phyloP scores from a whole-genome alignment of 352 stramenopile genomes.

The Globisporangium abappressorium region DNA sequence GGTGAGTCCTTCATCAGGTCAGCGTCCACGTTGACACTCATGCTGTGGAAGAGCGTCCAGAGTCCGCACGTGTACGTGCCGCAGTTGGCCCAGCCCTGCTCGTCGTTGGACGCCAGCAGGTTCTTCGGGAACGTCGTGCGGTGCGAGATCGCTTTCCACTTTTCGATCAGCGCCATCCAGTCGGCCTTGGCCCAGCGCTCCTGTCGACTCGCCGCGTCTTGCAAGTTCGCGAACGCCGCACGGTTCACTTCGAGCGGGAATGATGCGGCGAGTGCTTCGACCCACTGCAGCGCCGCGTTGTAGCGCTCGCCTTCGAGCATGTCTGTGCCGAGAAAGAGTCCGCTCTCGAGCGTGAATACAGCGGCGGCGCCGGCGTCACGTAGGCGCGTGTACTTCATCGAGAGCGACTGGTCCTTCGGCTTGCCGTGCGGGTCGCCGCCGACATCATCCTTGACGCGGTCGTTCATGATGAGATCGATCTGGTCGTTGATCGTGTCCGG shows the following conservation, averaged over 20 bases:
- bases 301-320: constrained; percentile 67
- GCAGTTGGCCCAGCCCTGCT: constrained; percentile 50
- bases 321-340: constrained; percentile 64
- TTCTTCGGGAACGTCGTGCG: constrained; percentile 56
- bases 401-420: constrained; percentile 41
- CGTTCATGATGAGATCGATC: constrained; percentile 45
- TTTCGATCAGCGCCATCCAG: constrained; percentile 58
- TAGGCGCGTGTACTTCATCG: constrained; percentile 67
- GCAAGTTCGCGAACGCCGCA: constrained; percentile 39
- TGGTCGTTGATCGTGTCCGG: constrained; percentile 42
- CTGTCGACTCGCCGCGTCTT: constrained; percentile 32
- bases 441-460: constrained; percentile 23
- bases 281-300: constrained; percentile 57
- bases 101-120: constrained; percentile 54
- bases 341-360: constrained; percentile 67
- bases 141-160: constrained; percentile 51
- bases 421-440: constrained; percentile 21
- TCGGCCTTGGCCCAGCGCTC: constrained; percentile 48
- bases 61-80: constrained; percentile 79
- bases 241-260: constrained; percentile 76
- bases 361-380: constrained; percentile 64
- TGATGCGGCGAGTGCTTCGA: constrained; percentile 46
- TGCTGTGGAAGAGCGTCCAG: constrained; percentile 82
- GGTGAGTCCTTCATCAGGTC: constrained; percentile 16
- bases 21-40: constrained; percentile 44